phyloP scores from a whole-genome alignment of 805 yeast genomes.

The Scheffersomyces ergatensis region DNA sequence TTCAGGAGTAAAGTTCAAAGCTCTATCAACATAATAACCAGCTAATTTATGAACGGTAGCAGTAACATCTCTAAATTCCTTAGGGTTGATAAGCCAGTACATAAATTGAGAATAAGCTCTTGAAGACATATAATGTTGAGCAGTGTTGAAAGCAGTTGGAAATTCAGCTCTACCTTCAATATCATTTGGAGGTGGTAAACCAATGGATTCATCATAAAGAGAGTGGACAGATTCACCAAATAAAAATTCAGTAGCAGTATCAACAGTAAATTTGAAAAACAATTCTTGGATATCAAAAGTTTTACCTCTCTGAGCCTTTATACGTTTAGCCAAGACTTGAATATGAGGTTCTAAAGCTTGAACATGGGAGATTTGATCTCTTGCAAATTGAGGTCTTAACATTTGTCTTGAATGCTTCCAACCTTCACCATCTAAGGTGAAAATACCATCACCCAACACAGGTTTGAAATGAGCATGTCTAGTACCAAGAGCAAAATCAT shows the following conservation, averaged over 20 bases:
- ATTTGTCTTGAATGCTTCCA: slow-evolving; percentile 38
- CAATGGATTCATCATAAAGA: slow-evolving; percentile 25
- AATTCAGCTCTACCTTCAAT: slow-evolving; percentile 28
- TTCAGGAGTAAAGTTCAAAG: slow-evolving; percentile 22
- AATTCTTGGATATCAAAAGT: slow-evolving; percentile 32
- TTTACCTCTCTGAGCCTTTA: slow-evolving; percentile 17
- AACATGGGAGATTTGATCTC: slow-evolving; percentile 37
- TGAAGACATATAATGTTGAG: slow-evolving; percentile 32
- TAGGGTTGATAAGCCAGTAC: slow-evolving; percentile 20
- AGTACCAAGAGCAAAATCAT: slow-evolving; percentile 31
- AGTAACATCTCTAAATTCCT: slow-evolving; percentile 28
- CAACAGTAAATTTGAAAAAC: slow-evolving; percentile 34
- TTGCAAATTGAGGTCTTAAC: slow-evolving; percentile 37
- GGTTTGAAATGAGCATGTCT: slow-evolving; percentile 31
- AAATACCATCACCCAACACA: slow-evolving; percentile 36
- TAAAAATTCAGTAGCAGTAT: slow-evolving; percentile 40
- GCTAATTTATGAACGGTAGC: slow-evolving; percentile 31
- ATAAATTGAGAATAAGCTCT: slow-evolving; percentile 32
- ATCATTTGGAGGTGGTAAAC: slow-evolving; percentile 22
- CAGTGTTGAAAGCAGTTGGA: slow-evolving; percentile 31
- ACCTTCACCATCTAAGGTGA: slow-evolving; percentile 36
- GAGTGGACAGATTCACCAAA: slow-evolving; percentile 37
- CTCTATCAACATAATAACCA: slow-evolving; percentile 26
- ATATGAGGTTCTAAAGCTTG: slow-evolving; percentile 31
- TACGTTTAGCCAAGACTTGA: slow-evolving; percentile 22